Evolutionary conservation across 352 stramenopile species (phyloP).

Genomic region (Sclerospora graminicola): DNA sequence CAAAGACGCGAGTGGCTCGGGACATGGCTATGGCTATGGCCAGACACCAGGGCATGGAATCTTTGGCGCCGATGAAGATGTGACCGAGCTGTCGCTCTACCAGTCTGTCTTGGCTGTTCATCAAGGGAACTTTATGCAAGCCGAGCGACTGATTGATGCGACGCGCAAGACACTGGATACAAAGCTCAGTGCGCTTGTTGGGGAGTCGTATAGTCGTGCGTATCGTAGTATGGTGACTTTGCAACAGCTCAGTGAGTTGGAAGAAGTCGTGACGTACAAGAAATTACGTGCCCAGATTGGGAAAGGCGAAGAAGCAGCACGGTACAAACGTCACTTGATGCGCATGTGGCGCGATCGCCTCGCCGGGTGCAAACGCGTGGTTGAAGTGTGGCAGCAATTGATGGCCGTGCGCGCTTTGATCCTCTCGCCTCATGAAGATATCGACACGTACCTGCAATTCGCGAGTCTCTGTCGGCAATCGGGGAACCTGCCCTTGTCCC

Average conservation of each 20-base stretch:
- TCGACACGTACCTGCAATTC: conserved; percentile 89
- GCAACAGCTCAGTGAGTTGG: conserved; percentile 94
- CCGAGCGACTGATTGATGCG: conserved; percentile 88
- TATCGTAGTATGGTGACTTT: conserved; percentile 96
- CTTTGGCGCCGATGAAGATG: conserved; percentile 25
- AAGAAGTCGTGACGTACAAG: conserved; percentile 96
- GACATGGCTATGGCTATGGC: conserved; percentile 18
- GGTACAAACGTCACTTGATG: conserved; percentile 76
- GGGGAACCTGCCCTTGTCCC: conserved; percentile 63
- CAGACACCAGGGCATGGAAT: conserved; percentile 18
- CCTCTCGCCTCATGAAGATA: conserved; percentile 72
- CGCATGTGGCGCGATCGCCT: conserved; percentile 79
- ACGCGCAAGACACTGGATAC: conserved; percentile 90
- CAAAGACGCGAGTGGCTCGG: conserved; percentile 13
- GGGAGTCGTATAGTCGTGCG: conserved; percentile 93
- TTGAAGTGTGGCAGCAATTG: conserved; percentile 89
- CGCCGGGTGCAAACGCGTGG: conserved; percentile 81
- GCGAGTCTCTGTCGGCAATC: conserved; percentile 87
- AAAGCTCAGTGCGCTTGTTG: conserved; percentile 92
- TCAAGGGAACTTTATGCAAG: conserved; percentile 87
- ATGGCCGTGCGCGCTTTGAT: conserved; percentile 90
- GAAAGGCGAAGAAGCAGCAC: conserved; percentile 61
- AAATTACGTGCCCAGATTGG: conserved; percentile 68
- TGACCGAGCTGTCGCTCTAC: conserved; percentile 50
- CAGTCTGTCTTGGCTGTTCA: conserved; percentile 91